Conservation (phyloP, 441 rosid species). For the Lepidium campestre region DNA sequence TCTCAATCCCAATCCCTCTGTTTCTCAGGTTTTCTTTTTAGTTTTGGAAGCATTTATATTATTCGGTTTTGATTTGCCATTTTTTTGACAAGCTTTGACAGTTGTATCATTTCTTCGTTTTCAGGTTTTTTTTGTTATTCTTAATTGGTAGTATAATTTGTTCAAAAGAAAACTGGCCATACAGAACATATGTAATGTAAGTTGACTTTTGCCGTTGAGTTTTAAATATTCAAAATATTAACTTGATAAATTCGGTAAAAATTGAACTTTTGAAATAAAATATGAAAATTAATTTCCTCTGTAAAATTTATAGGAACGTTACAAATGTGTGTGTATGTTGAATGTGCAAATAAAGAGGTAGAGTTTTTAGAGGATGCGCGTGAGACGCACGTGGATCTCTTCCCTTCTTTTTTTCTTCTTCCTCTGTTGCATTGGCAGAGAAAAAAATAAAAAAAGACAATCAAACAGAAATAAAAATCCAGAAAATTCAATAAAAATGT, state of each 20-base stretch:
- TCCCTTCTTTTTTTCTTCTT: slow-evolving; percentile 12
- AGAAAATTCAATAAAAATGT: slow-evolving; percentile 14
- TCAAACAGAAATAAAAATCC: neutral
- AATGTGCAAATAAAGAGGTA: neutral
- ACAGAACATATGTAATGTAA: slow-evolving; percentile 29
- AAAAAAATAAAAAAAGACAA: neutral
- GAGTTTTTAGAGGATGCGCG: neutral
- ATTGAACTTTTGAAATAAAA: neutral
- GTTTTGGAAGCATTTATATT: slow-evolving; percentile 16
- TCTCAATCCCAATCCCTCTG: slow-evolving; percentile 9
- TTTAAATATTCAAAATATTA: neutral
- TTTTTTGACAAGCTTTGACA: slow-evolving; percentile 13
- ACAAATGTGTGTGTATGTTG: neutral
- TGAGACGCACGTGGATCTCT: slow-evolving; percentile 4
- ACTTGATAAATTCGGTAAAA: neutral
- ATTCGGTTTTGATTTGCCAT: slow-evolving; percentile 24
- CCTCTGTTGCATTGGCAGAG: neutral
- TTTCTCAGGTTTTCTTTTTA: neutral
- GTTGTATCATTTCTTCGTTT: slow-evolving; percentile 15
- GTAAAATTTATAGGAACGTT: neutral
- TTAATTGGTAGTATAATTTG: neutral
- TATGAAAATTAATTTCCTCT: no score
- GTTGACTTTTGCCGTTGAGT: neutral
- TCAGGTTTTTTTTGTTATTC: neutral
- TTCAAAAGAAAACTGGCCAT: neutral